phyloP scores from a whole-genome alignment of 2,329 filamentous ascomycete genomes.

The Xylaria digitata region DNA sequence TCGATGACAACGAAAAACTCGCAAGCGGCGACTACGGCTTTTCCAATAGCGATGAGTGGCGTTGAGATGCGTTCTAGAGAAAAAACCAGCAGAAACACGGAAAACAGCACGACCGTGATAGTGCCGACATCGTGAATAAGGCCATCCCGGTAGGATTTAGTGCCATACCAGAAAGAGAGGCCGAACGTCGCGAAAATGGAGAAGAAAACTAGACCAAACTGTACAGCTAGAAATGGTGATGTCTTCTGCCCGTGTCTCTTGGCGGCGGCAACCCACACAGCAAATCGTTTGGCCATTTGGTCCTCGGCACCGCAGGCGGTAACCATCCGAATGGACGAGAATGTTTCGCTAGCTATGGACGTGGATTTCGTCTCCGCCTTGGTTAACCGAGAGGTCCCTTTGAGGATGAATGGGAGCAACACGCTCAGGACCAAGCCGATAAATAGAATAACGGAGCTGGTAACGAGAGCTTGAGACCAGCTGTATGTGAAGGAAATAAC shows the following conservation, averaged over 20 bases:
- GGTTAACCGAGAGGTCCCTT: conserved; percentile 59
- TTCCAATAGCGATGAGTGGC: conserved; percentile 68
- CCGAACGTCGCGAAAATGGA: conserved; percentile 64
- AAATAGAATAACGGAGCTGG: conserved; percentile 66
- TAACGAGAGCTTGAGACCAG: conserved; percentile 71
- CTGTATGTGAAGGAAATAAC: conserved; percentile 67
- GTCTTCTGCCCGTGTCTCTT: conserved; percentile 61
- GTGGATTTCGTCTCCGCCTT: conserved; percentile 68
- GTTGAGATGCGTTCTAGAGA: conserved; percentile 68
- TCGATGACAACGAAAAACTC: conserved; percentile 68
- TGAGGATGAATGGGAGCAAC: conserved; percentile 67
- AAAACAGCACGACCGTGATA: conserved; percentile 68
- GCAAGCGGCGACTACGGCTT: conserved; percentile 67
- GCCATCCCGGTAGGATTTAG: conserved; percentile 60
- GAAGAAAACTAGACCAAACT: conserved; percentile 68
- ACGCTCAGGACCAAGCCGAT: conserved; percentile 61
- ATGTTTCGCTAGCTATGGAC: conserved; percentile 70
- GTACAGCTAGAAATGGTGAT: conserved; percentile 62
- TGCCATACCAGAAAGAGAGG: conserved; percentile 72
- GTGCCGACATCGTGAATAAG: conserved; percentile 62
- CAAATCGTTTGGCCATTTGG: conserved; percentile 65
- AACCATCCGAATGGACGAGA: conserved; percentile 70
- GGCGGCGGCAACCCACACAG: conserved; percentile 65
- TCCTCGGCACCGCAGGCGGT: conserved; percentile 71
- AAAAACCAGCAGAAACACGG: conserved; percentile 68